Evolutionary conservation across 1,284 basidiomycete genomes (phyloP).

Genomic region (Sanghuangporus sanghuang): DNA sequence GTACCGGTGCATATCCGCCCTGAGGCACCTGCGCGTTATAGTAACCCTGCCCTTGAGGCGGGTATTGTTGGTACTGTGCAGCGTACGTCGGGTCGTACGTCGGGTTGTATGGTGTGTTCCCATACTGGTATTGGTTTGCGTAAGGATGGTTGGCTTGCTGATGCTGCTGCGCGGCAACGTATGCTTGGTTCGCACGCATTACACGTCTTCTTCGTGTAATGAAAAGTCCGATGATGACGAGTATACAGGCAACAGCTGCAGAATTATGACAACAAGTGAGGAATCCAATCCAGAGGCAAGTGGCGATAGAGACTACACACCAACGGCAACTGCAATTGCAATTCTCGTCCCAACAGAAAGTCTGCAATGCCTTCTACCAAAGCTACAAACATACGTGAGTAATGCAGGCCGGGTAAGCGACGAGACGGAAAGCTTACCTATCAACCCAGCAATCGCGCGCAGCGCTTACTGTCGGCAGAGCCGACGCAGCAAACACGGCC

Average conservation of each 20-base stretch:
- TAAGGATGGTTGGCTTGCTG: not conserved
- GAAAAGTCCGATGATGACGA: constrained; percentile 17
- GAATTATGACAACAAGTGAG: not conserved
- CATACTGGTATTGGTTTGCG: constrained; percentile 9
- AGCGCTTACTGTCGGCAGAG: constrained; percentile 1
- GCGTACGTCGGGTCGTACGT: not conserved
- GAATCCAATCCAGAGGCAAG: not conserved
- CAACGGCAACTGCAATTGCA: constrained; percentile 27
- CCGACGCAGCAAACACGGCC: not conserved
- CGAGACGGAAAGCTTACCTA: not conserved
- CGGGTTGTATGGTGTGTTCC: constrained; percentile 6
- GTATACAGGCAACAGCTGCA: constrained; percentile 15
- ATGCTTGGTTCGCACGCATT: constrained; percentile 22
- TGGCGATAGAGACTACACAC: constrained; percentile 19
- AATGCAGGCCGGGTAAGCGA: not conserved
- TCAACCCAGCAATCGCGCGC: constrained; percentile 2
- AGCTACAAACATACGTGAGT: constrained; percentile 16
- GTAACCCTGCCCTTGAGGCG: constrained; percentile 1
- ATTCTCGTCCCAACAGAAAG: constrained; percentile 24
- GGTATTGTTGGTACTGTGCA: constrained; percentile 6
- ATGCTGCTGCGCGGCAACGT: constrained; percentile 18
- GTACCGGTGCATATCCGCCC: constrained; percentile 10
- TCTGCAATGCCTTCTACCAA: constrained; percentile 23
- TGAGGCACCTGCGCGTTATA: not conserved
- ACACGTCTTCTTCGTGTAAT: constrained; percentile 20